These are phyloP conservation scores for Ascoidea asiatica DNA, from an alignment of 805 yeast genomes.

Conservation along the genomic window DNA sequence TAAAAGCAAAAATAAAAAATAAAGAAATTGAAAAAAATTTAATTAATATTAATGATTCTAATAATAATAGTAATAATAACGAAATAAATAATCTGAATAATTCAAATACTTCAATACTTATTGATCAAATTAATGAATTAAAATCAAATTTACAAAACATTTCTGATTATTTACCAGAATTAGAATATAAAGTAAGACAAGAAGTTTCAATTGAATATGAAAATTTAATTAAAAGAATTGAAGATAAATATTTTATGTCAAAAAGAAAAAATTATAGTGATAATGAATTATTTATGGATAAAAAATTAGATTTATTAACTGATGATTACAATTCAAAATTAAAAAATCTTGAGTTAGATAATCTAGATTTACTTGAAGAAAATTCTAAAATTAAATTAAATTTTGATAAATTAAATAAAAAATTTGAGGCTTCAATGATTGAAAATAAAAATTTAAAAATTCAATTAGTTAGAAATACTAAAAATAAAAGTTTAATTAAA, in stretches of 20 bases:
- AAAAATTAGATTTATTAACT: slow-evolving; percentile 18
- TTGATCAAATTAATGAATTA: background rate
- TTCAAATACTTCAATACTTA: background rate
- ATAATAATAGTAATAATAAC: no score
- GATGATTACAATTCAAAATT: slow-evolving; percentile 20
- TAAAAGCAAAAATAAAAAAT: background rate
- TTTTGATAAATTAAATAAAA: background rate
- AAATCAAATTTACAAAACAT: background rate
- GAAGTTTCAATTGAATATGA: slow-evolving; percentile 18
- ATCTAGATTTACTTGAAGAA: background rate
- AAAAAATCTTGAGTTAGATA: slow-evolving; percentile 1
- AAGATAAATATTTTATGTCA: slow-evolving; percentile 14
- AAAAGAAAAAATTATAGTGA: slow-evolving; percentile 16
- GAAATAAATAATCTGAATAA: background rate
- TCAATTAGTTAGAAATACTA: no score
- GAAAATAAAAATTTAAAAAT: background rate
- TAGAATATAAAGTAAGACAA: background rate
- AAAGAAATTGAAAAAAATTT: background rate
- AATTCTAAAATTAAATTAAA: background rate
- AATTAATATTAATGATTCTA: no score
- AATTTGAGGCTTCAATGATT: background rate
- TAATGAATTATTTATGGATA: slow-evolving; percentile 16
- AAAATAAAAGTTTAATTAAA: no score
- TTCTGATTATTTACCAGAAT: background rate
- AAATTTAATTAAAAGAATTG: slow-evolving; percentile 22